phyloP scores from a whole-genome alignment of 129 eudicot species.

The Apium graveolens region DNA sequence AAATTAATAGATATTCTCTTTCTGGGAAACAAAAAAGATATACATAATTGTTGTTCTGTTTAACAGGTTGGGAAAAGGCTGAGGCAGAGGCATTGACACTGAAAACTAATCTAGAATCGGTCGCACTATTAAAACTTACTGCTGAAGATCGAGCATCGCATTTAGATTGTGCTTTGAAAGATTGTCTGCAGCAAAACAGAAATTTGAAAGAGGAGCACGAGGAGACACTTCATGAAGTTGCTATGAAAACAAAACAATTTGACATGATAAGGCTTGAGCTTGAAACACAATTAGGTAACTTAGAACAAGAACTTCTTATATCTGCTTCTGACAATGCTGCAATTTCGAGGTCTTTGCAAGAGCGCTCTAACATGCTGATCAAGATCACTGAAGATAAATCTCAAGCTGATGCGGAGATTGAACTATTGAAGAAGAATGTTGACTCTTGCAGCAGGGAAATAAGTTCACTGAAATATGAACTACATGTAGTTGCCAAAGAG shows the following conservation, averaged over 20 bases:
- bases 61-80: conserved; percentile 96
- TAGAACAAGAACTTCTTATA: conserved; percentile 48
- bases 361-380: conserved; percentile 47
- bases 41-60: neutral
- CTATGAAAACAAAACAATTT: conserved; percentile 35
- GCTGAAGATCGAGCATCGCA: conserved; percentile 62
- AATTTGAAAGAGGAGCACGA: conserved; percentile 57
- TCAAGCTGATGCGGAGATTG: conserved; percentile 45
- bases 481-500: conserved; percentile 47
- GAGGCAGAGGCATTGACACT: conserved; percentile 84
- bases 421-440: conserved; percentile 33
- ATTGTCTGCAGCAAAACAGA: conserved; percentile 54
- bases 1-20: neutral
- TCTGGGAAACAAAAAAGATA: neutral
- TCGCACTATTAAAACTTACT: conserved; percentile 49
- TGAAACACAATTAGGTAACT: conserved; percentile 28
- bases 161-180: conserved; percentile 58
- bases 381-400: conserved; percentile 48
- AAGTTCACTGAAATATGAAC: conserved; percentile 48
- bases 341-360: conserved; percentile 53
- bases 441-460: conserved; percentile 49
- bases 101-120: conserved; percentile 80
- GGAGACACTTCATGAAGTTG: conserved; percentile 40
- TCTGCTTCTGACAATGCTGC: conserved; percentile 49
- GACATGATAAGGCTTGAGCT: conserved; percentile 49